phyloP scores from a whole-genome alignment of 768 basidiomycete species.

The Rhizopogon vulgaris region DNA sequence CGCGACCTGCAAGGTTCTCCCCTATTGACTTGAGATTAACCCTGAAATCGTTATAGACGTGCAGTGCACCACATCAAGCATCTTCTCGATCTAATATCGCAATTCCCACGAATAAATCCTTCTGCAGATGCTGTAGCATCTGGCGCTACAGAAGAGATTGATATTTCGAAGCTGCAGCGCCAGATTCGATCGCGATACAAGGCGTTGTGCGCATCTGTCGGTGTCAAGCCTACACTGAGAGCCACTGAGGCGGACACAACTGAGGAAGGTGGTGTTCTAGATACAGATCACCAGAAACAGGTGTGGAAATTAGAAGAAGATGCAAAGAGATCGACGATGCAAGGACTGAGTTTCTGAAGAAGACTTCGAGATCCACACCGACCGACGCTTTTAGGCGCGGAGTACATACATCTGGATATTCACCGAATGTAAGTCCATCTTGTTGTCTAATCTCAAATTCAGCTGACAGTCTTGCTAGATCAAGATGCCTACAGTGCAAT shows the following conservation, averaged over 20 bases:
- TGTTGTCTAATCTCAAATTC: not conserved
- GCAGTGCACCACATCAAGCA: constrained; percentile 56
- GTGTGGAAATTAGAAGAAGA: constrained; percentile 3
- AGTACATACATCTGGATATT: not conserved
- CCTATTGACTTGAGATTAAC: not conserved
- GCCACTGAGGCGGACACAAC: constrained; percentile 7
- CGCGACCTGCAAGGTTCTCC: constrained; percentile 16
- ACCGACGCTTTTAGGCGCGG: not conserved
- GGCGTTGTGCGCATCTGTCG: constrained; percentile 76
- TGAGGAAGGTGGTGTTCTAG: constrained; percentile 5
- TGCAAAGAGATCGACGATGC: constrained; percentile 1
- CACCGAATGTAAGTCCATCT: not conserved
- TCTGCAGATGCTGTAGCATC: constrained; percentile 29
- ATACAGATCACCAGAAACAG: not conserved
- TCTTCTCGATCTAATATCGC: constrained; percentile 63
- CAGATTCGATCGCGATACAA: constrained; percentile 87
- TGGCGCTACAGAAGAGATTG: constrained; percentile 41
- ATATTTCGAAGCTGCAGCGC: constrained; percentile 71
- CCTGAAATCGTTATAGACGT: constrained; percentile 36
- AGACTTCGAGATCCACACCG: not conserved
- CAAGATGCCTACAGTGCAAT: not conserved
- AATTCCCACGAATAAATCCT: constrained; percentile 78
- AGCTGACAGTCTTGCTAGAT: not conserved
- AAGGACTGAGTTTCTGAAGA: constrained; percentile 9
- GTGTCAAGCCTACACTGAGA: constrained; percentile 47